These are phyloP conservation scores for Passalora sequoiae DNA, from an alignment of 2,329 filamentous ascomycete genomes.

Conservation along the genomic window DNA sequence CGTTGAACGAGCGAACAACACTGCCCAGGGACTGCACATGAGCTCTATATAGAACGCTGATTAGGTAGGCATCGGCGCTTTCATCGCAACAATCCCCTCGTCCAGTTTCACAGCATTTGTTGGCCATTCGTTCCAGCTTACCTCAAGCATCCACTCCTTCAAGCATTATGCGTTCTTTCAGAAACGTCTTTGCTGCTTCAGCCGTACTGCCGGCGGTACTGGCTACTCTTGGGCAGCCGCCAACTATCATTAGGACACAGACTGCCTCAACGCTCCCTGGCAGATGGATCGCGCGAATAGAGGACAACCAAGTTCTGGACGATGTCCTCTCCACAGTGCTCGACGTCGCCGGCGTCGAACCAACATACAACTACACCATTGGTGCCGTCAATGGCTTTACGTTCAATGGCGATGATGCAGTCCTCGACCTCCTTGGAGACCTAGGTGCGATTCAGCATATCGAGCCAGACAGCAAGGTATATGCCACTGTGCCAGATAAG, in stretches of 20 bases:
- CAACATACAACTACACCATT: slow-evolving; percentile 35
- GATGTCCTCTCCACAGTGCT: slow-evolving; percentile 14
- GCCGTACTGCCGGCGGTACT: slow-evolving; percentile 11
- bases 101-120: not conserved
- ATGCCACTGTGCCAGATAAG: slow-evolving; percentile 23
- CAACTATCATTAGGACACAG: slow-evolving; percentile 17
- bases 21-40: not conserved
- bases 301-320: slow-evolving; percentile 12
- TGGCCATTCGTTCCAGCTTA: slow-evolving; percentile 6
- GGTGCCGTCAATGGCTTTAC: slow-evolving; percentile 37
- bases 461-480: slow-evolving; percentile 37
- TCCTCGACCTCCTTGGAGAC: slow-evolving; percentile 29
- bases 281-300: slow-evolving; percentile 19
- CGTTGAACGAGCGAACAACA: not conserved
- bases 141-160: slow-evolving; percentile 2
- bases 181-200: slow-evolving; percentile 4
- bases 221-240: too few relatives aligned
- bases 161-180: slow-evolving; percentile 5
- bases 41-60: not conserved
- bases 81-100: slow-evolving; percentile 3
- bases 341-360: slow-evolving; percentile 14
- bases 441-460: slow-evolving; percentile 36
- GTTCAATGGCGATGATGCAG: slow-evolving; percentile 33
- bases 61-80: slow-evolving; percentile 6
- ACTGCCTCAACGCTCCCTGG: slow-evolving; percentile 15